Percentiles rank a stretch among this genome's conserved stretches.
phyloP scores from a whole-genome alignment of 2,329 filamentous ascomycete genomes.

The Venturia pyrina region DNA sequence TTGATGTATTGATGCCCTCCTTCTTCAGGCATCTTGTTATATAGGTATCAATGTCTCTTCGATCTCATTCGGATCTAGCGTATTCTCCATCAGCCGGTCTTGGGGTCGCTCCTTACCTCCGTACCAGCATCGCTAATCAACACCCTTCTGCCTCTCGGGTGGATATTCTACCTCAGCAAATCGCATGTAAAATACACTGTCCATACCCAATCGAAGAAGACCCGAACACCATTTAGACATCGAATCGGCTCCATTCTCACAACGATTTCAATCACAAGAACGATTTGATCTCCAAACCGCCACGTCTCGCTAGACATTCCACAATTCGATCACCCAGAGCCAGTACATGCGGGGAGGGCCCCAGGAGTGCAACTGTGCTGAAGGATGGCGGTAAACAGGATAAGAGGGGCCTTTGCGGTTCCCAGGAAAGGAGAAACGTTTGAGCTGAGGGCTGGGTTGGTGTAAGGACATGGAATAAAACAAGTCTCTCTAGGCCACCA shows the following conservation, averaged over 20 bases:
- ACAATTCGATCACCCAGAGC: background rate
- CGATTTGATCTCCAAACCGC: background rate
- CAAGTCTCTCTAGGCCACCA: constrained; percentile 1
- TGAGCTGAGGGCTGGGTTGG: constrained; percentile 87
- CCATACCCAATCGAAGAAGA: background rate
- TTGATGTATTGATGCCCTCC: too few relatives aligned
- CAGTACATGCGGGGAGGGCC: constrained; percentile 4
- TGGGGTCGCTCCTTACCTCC: background rate
- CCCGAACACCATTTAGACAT: too few relatives aligned
- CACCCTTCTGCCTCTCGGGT: background rate
- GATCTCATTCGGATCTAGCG: too few relatives aligned
- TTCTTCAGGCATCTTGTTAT: too few relatives aligned
- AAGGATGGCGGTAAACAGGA: constrained; percentile 88
- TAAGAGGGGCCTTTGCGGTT: constrained; percentile 84
- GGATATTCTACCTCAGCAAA: background rate
- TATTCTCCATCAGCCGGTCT: background rate
- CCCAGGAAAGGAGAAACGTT: constrained; percentile 97
- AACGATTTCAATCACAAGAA: background rate
- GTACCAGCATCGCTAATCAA: background rate
- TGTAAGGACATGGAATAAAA: constrained; percentile 31
- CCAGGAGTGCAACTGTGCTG: constrained; percentile 7
- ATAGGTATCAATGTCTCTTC: too few relatives aligned
- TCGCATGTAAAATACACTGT: background rate
- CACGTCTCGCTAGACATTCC: background rate
- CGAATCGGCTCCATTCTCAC: background rate